These are phyloP conservation scores for Leptodermis oblonga DNA, from an alignment of 257 asterid species.

Conservation along the genomic window DNA sequence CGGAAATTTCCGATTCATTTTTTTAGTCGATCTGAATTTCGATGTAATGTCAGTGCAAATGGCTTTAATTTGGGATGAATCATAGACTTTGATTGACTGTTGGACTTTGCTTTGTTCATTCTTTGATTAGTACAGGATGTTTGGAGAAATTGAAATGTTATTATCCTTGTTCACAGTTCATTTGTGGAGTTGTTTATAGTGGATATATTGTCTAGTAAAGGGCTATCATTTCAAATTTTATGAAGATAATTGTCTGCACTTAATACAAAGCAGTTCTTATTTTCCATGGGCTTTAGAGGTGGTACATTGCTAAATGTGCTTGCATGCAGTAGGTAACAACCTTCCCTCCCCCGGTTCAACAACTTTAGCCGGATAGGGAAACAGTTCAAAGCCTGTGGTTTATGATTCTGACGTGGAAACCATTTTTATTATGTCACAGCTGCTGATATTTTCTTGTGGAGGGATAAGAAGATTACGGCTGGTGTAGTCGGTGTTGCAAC, in stretches of 20 bases:
- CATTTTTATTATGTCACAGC: constrained; percentile 39
- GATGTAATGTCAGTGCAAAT: neutral
- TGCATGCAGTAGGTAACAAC: neutral
- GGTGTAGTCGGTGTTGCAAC: constrained; percentile 80
- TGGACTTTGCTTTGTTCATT: neutral
- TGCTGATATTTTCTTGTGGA: constrained; percentile 93
- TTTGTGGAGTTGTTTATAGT: neutral
- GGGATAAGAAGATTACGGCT: constrained; percentile 75
- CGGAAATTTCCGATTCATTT: neutral
- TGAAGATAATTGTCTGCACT: neutral
- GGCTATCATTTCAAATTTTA: neutral
- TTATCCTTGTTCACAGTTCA: neutral
- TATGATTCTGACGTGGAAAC: neutral
- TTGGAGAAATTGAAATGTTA: neutral
- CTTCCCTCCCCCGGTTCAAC: neutral
- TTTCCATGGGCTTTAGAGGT: no score
- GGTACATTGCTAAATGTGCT: neutral
- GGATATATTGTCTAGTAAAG: neutral
- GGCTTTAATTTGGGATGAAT: neutral
- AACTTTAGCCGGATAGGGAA: no score
- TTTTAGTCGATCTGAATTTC: neutral
- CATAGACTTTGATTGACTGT: neutral
- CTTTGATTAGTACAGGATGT: neutral
- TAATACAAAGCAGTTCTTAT: neutral
- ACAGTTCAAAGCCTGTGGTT: neutral